A percentile compares a stretch with the other conserved stretches of the same genome.
Conservation (phyloP, 2,329 filamentous ascomycete genomes). For the Cucurbitaria berberidis region DNA sequence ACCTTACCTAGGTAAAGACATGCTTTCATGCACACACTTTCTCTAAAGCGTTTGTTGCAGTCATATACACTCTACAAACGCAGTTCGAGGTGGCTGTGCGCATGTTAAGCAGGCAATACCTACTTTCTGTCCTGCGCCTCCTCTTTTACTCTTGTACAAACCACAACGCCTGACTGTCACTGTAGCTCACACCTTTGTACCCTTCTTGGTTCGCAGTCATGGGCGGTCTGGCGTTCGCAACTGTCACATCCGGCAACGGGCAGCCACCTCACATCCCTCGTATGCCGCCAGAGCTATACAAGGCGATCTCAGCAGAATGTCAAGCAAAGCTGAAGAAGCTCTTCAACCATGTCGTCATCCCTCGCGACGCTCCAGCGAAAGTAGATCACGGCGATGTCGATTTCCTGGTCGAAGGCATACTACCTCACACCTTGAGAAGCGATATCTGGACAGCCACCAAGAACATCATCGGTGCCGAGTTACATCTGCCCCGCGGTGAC, state of each 20-base stretch:
- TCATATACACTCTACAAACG: background rate
- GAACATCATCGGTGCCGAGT: constrained; percentile 55
- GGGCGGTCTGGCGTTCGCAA: constrained; percentile 62
- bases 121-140: background rate
- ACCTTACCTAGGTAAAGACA: too few relatives aligned
- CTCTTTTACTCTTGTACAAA: background rate
- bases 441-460: constrained; percentile 44
- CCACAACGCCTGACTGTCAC: background rate
- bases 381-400: constrained; percentile 74
- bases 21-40: background rate
- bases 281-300: constrained; percentile 67
- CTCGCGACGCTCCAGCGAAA: constrained; percentile 74
- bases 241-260: constrained; percentile 42
- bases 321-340: constrained; percentile 56
- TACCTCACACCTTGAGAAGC: constrained; percentile 9
- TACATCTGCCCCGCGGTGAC: constrained; percentile 23
- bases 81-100: background rate
- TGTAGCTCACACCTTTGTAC: background rate
- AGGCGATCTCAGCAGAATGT: constrained; percentile 55
- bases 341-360: constrained; percentile 63
- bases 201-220: constrained; percentile 51
- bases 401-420: constrained; percentile 60
- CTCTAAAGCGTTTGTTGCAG: background rate
- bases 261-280: constrained; percentile 66
- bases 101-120: background rate